Base-by-base conservation (phyloP, 2,329 filamentous ascomycete species). In the Amphichorda felina region DNA sequence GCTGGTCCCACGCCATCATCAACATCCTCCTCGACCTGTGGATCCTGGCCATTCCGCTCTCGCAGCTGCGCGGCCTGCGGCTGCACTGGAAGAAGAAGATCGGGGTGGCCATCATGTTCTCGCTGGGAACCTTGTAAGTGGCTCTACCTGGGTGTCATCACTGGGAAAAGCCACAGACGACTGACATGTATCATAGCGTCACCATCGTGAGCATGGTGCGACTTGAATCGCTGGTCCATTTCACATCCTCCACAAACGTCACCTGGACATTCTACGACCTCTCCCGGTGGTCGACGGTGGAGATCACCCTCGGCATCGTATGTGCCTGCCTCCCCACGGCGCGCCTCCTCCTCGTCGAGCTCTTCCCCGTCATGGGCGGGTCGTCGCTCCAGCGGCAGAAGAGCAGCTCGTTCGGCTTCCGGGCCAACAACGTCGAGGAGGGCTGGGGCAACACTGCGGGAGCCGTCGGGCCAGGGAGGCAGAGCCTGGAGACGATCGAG, bases 1-100 rank as follows among this genome's bases (percentile, higher is more conserved):
- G 51, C 0, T 72, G 64, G 63, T 51, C 60, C 4, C 62, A 66
- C 22, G 68, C 68, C 0, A 57, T 47, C 2, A 56, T 66, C 33
- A 65, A 61, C 36, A 70, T 73, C 35, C 49, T 49, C 1, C 50
- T 68, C 18, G 68, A 73, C 39, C 1, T 68, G 2, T 61, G 59
- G 51, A 63, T 72, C 40, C 49, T 72, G 19, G 54, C 54, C 0
- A 49, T 73, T 5, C 67, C 69, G 1, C 45, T 68, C 4, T 56
- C 56, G 34, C 51, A 60, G 16, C 33, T 70, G 4, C 39, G 51
- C 8, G 38, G 48, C 2, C 47, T 68, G 10, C 49, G 58, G 11
- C 44, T 67, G 13, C 52, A 55, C 32, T 57, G 51, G 46, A 61
- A 60, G 48, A 64, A 64, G 50, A 68, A 64, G 46, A 22, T 61